phyloP scores from a whole-genome alignment of 148 eudicot species.

The Silene conica region DNA sequence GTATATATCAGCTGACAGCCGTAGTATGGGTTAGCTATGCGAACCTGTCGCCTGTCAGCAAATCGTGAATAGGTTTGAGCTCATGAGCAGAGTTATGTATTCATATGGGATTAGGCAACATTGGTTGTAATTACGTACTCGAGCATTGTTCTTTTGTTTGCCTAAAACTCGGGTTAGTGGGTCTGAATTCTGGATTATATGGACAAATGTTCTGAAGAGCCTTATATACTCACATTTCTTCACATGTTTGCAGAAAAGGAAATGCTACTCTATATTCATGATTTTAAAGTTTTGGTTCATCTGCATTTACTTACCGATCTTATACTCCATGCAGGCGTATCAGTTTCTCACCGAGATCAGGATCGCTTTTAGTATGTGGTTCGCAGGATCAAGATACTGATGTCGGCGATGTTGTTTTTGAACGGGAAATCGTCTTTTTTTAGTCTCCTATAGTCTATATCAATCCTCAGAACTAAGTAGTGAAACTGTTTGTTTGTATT shows the following conservation, averaged over 20 bases:
- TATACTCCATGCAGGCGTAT: conserved; percentile 12
- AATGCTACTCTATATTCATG: not conserved
- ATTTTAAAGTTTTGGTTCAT: not conserved
- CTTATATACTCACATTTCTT: no score
- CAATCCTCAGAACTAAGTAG: not conserved
- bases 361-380: not conserved
- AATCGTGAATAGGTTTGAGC: not conserved
- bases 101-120: not conserved
- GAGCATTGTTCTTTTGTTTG: not conserved
- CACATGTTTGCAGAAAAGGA: not conserved
- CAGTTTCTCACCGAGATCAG: not conserved
- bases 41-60: not conserved
- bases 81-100: no score
- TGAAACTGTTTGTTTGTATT: not conserved
- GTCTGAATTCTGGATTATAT: not conserved
- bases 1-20: not conserved
- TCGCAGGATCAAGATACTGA: not conserved
- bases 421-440: not conserved
- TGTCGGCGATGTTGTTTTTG: not conserved
- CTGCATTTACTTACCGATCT: not conserved
- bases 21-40: not conserved
- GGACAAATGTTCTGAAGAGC: not conserved
- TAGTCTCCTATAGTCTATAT: not conserved
- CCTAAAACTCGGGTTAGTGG: not conserved
- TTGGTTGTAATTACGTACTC: not conserved